Evolutionary conservation across 73 alveolate species (phyloP).

Genomic region (Paraurostyla sp.): DNA sequence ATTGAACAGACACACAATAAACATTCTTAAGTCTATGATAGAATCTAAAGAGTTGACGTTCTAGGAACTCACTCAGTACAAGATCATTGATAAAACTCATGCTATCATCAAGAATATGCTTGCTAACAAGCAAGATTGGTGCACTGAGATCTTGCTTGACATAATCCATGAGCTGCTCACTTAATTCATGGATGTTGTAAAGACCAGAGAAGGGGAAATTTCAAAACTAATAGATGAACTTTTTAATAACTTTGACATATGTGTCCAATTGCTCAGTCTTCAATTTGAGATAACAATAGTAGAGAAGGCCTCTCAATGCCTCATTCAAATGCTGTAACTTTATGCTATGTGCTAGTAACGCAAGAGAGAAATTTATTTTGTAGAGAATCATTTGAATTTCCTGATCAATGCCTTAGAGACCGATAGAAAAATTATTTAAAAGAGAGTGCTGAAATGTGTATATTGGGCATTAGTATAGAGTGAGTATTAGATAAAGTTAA

Average conservation of each 20-base stretch:
- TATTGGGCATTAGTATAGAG: conserved; percentile 74
- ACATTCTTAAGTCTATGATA: conserved; percentile 69
- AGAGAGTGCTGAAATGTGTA: conserved; percentile 71
- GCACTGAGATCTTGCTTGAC: conserved; percentile 76
- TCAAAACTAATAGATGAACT: conserved; percentile 61
- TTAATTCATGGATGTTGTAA: conserved; percentile 59
- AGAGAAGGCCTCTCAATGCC: conserved; percentile 75
- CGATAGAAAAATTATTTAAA: conserved; percentile 52
- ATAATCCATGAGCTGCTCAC: conserved; percentile 66
- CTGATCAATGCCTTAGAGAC: conserved; percentile 63
- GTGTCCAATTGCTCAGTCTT: conserved; percentile 62
- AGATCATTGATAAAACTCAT: conserved; percentile 67
- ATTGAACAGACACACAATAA: conserved; percentile 77
- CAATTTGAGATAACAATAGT: conserved; percentile 61
- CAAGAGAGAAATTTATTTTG: conserved; percentile 65
- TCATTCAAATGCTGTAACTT: conserved; percentile 70
- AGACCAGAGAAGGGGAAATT: conserved; percentile 28
- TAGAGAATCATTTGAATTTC: conserved; percentile 56
- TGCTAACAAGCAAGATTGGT: conserved; percentile 79
- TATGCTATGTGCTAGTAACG: conserved; percentile 48
- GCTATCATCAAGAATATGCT: conserved; percentile 67
- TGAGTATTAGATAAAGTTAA: conserved; percentile 58
- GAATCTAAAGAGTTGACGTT: conserved; percentile 69
- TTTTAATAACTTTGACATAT: conserved; percentile 64
- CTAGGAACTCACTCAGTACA: conserved; percentile 45